Evolutionary conservation across 805 yeast genomes (phyloP), one percentile per base, ranked within the genome.

Genomic region (Lipomyces lipofer): DNA sequence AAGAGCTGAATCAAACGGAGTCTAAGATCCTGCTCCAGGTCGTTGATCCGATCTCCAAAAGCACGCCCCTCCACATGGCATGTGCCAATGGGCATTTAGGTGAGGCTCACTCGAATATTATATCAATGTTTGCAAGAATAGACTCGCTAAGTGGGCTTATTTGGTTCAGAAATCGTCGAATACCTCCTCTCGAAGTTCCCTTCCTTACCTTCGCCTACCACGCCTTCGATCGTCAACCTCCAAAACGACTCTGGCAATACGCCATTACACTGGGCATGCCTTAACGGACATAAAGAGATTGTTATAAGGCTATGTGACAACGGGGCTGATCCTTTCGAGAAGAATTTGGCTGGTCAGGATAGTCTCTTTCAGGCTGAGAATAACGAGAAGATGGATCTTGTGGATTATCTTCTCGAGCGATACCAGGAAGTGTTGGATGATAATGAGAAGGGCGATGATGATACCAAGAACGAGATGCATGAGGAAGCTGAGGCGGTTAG

Each of bases 261-360:
- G 0, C 86, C 98, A 0, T 75, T 94, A 60, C 98, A 94, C 69
- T 94, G 99, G 99, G 97, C 98, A 0, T 79, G 95, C 0, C 79
- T 83, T 61, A 90, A 88, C 65, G 98, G 97, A 1, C 90, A 90
- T 64, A 69, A 88, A 53, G 83, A 79, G 2, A 74, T 85, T 7
- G 92, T 88, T 19, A 72, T 85, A 67, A 64, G 80, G 10, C 73
- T 94, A 42, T 84, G 92, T 69, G 92, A 86, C 19, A 77, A 81
- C 53, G 86, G 80, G 63, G 95, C 90, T 0, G 96, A 92, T 68
- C 91, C 95, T 6, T 86, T 87, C 64, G 66, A 80, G 33, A 86
- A 84, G 70, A 94, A 94, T 72, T 66, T 73, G 9, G 80, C 84
- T 47, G 86, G 82, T 25, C 95, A 89, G 66, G 98, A 94, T 68